Percentiles rank a stretch among this genome's conserved stretches.
Conservation (phyloP, 148 eudicot species). For the Suaeda aralocaspica region DNA sequence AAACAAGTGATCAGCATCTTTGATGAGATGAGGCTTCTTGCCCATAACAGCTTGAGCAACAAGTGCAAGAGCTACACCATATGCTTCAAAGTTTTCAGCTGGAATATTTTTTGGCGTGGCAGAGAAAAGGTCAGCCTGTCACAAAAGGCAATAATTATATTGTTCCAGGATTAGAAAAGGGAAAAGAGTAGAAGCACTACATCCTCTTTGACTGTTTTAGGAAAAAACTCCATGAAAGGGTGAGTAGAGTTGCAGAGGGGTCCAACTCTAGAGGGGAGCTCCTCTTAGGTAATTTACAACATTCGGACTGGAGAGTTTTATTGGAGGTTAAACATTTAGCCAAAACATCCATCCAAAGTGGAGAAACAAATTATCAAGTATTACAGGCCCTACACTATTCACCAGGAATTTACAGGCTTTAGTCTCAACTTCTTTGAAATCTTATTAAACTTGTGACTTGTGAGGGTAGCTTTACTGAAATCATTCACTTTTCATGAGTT, state of each 20-base stretch:
- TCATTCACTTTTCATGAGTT: neutral
- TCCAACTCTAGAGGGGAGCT: neutral
- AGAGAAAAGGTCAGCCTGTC: conserved; percentile 80
- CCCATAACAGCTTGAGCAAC: conserved; percentile 83
- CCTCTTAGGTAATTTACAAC: neutral
- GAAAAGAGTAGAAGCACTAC: neutral
- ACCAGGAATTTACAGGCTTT: neutral
- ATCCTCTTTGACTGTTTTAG: neutral
- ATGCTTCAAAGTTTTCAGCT: conserved; percentile 92
- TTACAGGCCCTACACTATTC: neutral
- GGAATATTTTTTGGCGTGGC: conserved; percentile 91
- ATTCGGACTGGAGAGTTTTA: neutral
- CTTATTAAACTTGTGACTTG: neutral
- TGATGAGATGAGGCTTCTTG: conserved; percentile 85
- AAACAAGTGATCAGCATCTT: conserved; percentile 89
- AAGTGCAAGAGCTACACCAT: conserved; percentile 92
- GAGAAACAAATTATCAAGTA: neutral
- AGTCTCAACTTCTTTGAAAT: neutral
- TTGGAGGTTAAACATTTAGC: neutral
- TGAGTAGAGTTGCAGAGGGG: neutral
- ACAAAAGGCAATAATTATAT: neutral
- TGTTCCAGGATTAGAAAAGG: neutral
- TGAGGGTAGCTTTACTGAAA: neutral
- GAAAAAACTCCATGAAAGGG: neutral
- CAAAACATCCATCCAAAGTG: neutral